Evolutionary conservation across 2,329 filamentous ascomycete genomes (phyloP), one percentile per base, ranked within the genome.

Genomic region (Bipolaris gigantea): DNA sequence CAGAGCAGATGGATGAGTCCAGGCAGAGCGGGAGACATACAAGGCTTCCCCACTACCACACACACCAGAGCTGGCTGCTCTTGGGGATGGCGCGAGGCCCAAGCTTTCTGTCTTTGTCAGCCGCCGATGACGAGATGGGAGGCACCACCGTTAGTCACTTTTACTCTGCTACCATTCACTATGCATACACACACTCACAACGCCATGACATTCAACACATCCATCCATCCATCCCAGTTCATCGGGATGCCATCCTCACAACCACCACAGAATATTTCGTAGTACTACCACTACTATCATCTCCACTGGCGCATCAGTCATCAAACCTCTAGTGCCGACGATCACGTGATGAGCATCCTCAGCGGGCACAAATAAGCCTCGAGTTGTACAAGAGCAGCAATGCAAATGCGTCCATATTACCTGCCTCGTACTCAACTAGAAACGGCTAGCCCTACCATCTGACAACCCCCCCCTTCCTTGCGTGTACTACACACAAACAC

Each of bases 1-100:
- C 45, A 44, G 44, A 46, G 44, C 54, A 41, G 23, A 30, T 30
- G 27, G 27, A 30, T 30, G 27, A 43, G 45, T 25, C 46, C 46
- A 55, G 52, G 48, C 48, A 51, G 52, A 55, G 23, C 57, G 56
- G 57, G 59, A 58, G 56, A 55, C 47, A 57, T 27, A 7, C 23
- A 25, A 21, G 25, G 25, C 40, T 49, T 50, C 51, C 52, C 48
- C 52, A 51, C 48, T 49, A 46, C 53, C 50, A 13, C 27, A 30
- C 27, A 30, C 27, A 30, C 27, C 27, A 30, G 9, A 2, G 25
- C 48, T 47, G 10, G 5, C 34, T 16, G 42, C 43, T 47, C 43
- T 30, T 30, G 51, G 49, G 33, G 27, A 44, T 40, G 13, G 9
- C n/a, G 21, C 40, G 36, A 52, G 48, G 47, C 52, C 48, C 43